Evolutionary conservation across 148 eudicot genomes (phyloP).

Genomic region (Persicaria maculosa): DNA sequence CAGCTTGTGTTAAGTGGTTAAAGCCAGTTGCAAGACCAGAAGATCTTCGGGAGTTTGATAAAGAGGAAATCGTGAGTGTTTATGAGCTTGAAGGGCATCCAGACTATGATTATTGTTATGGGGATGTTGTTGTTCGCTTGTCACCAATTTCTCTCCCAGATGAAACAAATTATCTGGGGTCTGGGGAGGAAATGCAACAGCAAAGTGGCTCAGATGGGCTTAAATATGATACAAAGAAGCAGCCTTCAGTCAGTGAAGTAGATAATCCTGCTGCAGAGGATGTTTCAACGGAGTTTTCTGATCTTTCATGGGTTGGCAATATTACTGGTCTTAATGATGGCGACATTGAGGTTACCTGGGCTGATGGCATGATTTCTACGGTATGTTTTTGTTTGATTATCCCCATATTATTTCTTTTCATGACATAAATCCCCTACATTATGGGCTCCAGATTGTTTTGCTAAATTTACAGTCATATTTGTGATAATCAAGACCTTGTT

Average conservation of each 20-base stretch:
- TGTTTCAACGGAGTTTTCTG: conserved; percentile 35
- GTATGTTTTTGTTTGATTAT: conserved; percentile 28
- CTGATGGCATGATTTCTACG: conserved; percentile 90
- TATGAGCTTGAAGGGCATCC: conserved; percentile 97
- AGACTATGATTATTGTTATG: conserved; percentile 94
- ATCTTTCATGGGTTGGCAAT: conserved; percentile 97
- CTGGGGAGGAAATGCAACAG: conserved; percentile 26
- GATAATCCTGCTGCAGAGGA: conserved; percentile 31
- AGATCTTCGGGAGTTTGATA: conserved; percentile 76
- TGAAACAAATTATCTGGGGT: conserved; percentile 22
- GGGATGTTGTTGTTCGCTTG: conserved; percentile 91
- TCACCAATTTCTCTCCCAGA: conserved; percentile 42
- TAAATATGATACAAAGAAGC: conserved; percentile 20
- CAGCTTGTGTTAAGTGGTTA: conserved; percentile 88
- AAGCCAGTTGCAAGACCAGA: conserved; percentile 77
- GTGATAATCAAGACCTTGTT: background rate
- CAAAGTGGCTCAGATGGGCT: conserved; percentile 20
- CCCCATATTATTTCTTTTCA: background rate
- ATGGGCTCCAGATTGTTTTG: background rate
- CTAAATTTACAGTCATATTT: background rate
- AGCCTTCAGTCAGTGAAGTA: conserved; percentile 14
- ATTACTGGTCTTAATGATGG: conserved; percentile 90
- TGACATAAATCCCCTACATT: background rate
- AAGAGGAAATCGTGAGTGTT: conserved; percentile 91
- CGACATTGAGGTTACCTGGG: conserved; percentile 98